Percentiles rank a stretch among this genome's conserved stretches.
Evolutionary conservation across 352 stramenopile genomes (phyloP).

Genomic region (Blastocystis sp.): DNA sequence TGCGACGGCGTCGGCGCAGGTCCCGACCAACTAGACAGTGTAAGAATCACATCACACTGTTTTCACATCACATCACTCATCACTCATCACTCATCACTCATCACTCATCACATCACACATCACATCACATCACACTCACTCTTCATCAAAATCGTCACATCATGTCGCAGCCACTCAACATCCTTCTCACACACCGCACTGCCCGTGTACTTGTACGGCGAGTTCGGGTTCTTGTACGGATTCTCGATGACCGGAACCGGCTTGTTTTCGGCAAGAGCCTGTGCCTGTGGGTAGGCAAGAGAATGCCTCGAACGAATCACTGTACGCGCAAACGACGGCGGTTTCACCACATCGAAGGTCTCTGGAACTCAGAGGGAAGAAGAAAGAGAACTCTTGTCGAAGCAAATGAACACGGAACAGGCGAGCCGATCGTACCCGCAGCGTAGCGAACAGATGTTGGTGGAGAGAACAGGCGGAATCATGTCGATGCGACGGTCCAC

Average conservation of each 20-base stretch:
- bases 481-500: slow-evolving; percentile 63
- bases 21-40: slow-evolving; percentile 38
- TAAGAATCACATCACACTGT: not conserved
- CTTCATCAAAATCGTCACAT: slow-evolving; percentile 44
- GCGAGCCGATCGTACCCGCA: slow-evolving; percentile 36
- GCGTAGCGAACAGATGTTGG: slow-evolving; percentile 62
- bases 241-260: not conserved
- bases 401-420: slow-evolving; percentile 40
- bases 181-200: not conserved
- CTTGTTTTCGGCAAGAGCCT: not conserved
- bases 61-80: too few relatives aligned
- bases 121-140: not conserved
- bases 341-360: slow-evolving; percentile 27
- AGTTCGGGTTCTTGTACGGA: slow-evolving; percentile 10
- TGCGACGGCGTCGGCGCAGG: slow-evolving; percentile 29
- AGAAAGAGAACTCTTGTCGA: slow-evolving; percentile 13
- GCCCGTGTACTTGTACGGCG: slow-evolving; percentile 49
- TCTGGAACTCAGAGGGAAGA: not conserved
- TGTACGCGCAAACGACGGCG: not conserved
- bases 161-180: slow-evolving; percentile 28
- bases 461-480: slow-evolving; percentile 46
- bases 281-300: slow-evolving; percentile 35
- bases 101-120: not conserved
- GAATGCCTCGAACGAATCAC: slow-evolving; percentile 54
- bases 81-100: too few relatives aligned